Conservation (phyloP, 2,329 filamentous ascomycete species). For the Fusarium sp. region DNA sequence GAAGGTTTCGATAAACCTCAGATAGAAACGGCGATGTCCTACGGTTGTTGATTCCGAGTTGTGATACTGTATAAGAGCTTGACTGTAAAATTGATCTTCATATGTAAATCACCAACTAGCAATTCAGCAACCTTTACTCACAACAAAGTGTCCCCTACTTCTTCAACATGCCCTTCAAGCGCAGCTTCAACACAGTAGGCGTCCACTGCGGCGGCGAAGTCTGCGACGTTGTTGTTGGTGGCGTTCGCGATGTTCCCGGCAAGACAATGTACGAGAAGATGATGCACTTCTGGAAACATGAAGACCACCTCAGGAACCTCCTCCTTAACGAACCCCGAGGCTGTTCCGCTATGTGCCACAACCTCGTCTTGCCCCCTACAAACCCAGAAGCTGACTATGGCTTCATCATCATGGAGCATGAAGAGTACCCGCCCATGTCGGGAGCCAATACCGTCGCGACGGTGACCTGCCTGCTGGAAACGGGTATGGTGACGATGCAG, state of each 20-base stretch:
- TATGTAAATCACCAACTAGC: background rate
- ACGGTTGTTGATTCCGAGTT: background rate
- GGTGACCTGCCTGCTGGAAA: conserved; percentile 23
- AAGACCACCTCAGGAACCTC: conserved; percentile 24
- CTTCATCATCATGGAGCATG: conserved; percentile 38
- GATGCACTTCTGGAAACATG: conserved; percentile 26
- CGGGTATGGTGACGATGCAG: conserved; percentile 30
- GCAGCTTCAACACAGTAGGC: conserved; percentile 35
- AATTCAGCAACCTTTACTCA: background rate
- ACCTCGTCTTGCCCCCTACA: conserved; percentile 21
- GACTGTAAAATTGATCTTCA: background rate
- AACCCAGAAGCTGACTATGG: conserved; percentile 33
- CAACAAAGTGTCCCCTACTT: background rate
- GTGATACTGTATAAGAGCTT: background rate
- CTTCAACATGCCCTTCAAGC: conserved; percentile 19
- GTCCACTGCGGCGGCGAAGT: conserved; percentile 34
- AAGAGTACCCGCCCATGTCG: conserved; percentile 35
- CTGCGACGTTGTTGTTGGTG: conserved; percentile 33
- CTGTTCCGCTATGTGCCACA: conserved; percentile 31
- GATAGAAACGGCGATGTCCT: background rate
- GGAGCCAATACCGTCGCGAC: conserved; percentile 32
- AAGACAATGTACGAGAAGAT: conserved; percentile 37
- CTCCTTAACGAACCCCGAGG: conserved; percentile 31
- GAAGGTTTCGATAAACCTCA: background rate
- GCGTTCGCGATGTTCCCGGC: conserved; percentile 29